Evolutionary conservation across 441 rosid genomes (phyloP).

Genomic region (Pelargonium fulgidum): DNA sequence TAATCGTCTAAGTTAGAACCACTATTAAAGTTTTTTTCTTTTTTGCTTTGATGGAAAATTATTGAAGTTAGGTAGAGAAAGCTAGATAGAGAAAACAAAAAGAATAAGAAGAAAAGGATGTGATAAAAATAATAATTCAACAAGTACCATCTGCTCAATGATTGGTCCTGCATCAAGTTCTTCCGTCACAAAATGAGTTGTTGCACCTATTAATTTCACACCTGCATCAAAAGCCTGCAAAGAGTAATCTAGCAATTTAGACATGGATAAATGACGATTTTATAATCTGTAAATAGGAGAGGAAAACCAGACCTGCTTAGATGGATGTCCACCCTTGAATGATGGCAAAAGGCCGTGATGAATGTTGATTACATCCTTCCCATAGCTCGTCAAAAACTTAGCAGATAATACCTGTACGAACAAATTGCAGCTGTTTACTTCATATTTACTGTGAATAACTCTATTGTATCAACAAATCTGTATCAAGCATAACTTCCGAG

Average conservation of each 20-base stretch:
- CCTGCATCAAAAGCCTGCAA: conserved; percentile 94
- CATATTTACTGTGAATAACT: conserved; percentile 14
- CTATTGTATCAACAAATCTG: conserved; percentile 9
- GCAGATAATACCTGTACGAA: conserved; percentile 61
- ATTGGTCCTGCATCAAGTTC: conserved; percentile 92
- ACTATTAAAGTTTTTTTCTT: no score
- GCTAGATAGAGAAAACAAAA: neutral
- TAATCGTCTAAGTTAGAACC: no score
- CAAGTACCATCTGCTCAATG: conserved; percentile 83
- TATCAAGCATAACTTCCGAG: neutral
- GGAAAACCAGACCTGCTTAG: conserved; percentile 56
- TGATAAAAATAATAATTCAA: conserved; percentile 9
- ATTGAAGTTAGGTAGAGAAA: no score
- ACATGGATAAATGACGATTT: conserved; percentile 16
- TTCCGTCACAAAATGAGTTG: conserved; percentile 82
- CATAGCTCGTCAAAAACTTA: conserved; percentile 58
- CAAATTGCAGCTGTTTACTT: conserved; percentile 2
- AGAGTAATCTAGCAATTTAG: conserved; percentile 31
- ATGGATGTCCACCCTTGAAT: conserved; percentile 74
- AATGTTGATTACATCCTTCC: conserved; percentile 88
- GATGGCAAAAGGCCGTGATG: conserved; percentile 98
- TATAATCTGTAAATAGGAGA: conserved; percentile 8
- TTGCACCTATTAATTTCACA: conserved; percentile 90
- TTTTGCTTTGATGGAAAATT: no score
- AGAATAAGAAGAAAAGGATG: neutral